phyloP scores from a whole-genome alignment of 1,139 yeast species.

The Blastobotrys buckinghamii region DNA sequence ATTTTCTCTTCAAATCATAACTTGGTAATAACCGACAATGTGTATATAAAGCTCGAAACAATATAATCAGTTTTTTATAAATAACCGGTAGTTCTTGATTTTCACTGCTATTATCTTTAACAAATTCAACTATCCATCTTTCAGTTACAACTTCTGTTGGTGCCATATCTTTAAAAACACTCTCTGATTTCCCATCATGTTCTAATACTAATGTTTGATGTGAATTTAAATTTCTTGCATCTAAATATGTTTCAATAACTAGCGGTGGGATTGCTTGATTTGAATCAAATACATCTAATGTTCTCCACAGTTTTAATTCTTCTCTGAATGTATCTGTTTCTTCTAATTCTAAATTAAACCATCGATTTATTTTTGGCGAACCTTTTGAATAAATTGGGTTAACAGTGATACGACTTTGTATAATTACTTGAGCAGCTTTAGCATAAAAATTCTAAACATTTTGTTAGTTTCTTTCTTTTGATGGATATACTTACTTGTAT shows the following conservation, averaged over 20 bases:
- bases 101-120: conserved; percentile 35
- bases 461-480: background rate
- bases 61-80: conserved; percentile 67
- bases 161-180: conserved; percentile 43
- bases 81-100: conserved; percentile 58
- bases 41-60: conserved; percentile 70
- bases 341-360: conserved; percentile 62
- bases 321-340: conserved; percentile 45
- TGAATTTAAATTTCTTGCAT: conserved; percentile 54
- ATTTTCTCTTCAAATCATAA: conserved; percentile 46
- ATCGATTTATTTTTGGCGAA: conserved; percentile 31
- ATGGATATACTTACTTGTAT: conserved; percentile 29
- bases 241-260: conserved; percentile 78
- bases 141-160: conserved; percentile 81
- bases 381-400: conserved; percentile 20
- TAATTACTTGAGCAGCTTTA: conserved; percentile 61
- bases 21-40: conserved; percentile 66
- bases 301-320: conserved; percentile 58
- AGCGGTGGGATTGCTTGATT: conserved; percentile 43
- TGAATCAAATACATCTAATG: conserved; percentile 25
- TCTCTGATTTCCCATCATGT: conserved; percentile 42
- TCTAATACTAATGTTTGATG: conserved; percentile 59
- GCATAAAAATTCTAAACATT: conserved; percentile 53
- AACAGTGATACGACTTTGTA: conserved; percentile 35
- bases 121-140: conserved; percentile 85